Conservation (phyloP, 352 stramenopile genomes). For the Pythium phragmiticola region DNA sequence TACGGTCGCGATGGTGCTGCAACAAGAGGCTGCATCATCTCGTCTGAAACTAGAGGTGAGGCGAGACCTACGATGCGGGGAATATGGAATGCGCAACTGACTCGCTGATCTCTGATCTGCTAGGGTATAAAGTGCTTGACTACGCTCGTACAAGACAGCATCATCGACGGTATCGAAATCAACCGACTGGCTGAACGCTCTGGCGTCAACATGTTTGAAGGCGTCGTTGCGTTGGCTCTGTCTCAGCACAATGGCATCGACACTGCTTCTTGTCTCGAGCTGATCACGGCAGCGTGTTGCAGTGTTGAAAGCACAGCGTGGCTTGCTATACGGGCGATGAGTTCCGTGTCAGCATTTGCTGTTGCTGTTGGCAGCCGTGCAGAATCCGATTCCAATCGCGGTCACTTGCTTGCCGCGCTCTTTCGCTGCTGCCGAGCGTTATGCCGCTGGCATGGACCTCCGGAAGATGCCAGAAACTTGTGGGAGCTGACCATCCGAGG, state of each 20-base stretch:
- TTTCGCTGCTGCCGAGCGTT: conserved; percentile 3
- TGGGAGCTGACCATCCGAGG: background rate
- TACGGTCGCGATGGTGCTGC: background rate
- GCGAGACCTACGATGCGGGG: too few species aligned
- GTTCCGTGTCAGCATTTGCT: background rate
- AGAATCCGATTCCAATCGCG: background rate
- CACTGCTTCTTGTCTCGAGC: conserved; percentile 5
- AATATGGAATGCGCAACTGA: background rate
- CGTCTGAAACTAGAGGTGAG: background rate
- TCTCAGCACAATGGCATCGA: background rate
- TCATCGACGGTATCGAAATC: conserved; percentile 11
- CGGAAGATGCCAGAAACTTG: background rate
- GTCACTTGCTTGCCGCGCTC: background rate
- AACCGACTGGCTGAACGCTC: background rate
- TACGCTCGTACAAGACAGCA: background rate
- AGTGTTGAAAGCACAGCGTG: background rate
- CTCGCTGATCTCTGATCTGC: background rate
- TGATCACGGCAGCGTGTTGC: background rate
- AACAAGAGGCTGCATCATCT: background rate
- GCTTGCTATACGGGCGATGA: background rate
- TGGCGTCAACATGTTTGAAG: background rate
- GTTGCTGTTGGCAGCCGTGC: background rate
- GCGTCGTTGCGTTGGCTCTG: background rate
- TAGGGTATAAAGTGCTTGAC: conserved; percentile 3
- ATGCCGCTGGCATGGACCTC: background rate